phyloP scores from a whole-genome alignment of 805 yeast species.

The Nakazawaea populi region DNA sequence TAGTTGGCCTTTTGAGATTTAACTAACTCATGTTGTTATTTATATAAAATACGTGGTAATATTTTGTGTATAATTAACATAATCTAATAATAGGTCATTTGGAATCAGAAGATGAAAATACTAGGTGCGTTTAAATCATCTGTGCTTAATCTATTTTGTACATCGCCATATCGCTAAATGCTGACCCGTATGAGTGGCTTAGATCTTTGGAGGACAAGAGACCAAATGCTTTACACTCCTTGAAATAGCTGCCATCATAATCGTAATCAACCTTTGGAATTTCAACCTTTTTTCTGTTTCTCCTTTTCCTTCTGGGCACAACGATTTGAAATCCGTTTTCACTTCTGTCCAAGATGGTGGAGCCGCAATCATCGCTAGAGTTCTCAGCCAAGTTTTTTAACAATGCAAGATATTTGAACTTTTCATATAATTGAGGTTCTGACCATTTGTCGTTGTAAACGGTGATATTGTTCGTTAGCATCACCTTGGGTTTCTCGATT shows the following conservation, averaged over 20 bases:
- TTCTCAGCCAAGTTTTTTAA: neutral
- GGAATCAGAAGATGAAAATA: neutral
- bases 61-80: constrained; percentile 1
- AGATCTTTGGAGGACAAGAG: constrained; percentile 9
- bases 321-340: neutral
- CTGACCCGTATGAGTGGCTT: constrained; percentile 16
- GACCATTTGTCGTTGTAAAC: constrained; percentile 22
- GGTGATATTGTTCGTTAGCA: constrained; percentile 25
- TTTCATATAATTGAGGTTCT: constrained; percentile 18
- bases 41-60: constrained; percentile 15
- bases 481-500: constrained; percentile 16
- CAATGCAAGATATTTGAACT: constrained; percentile 22
- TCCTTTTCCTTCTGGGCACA: neutral
- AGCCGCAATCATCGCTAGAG: neutral
- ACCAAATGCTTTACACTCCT: constrained; percentile 11
- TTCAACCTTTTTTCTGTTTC: constrained; percentile 15
- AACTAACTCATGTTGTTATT: neutral
- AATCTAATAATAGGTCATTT: neutral
- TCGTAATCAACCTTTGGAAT: constrained; percentile 19
- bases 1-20: neutral
- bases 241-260: constrained; percentile 16
- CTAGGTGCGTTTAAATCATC: neutral
- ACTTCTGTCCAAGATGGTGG: neutral
- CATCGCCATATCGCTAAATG: constrained; percentile 21
- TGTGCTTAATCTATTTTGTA: constrained; percentile 6